These are phyloP conservation scores for Paecilomyces variotii DNA, from an alignment of 2,329 filamentous ascomycete species.

Conservation along the genomic window DNA sequence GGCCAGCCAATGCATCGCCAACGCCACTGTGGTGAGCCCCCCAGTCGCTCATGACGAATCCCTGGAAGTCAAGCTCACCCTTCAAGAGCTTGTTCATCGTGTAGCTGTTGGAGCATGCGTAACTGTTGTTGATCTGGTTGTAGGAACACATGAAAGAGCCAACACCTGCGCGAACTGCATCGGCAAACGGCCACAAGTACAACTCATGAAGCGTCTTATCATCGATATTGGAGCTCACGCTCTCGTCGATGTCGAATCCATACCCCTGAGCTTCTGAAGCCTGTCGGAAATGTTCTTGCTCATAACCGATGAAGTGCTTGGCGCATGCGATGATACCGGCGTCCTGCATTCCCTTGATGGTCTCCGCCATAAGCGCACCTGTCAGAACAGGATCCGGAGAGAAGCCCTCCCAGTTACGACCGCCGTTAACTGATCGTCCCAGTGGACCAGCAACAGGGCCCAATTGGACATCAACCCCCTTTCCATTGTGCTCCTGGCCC, in stretches of 20 bases:
- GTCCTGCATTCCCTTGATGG: conserved; percentile 71
- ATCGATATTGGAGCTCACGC: conserved; percentile 53
- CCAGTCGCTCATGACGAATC: conserved; percentile 67
- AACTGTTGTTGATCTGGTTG: conserved; percentile 62
- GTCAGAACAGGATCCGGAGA: conserved; percentile 69
- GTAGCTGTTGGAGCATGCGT: conserved; percentile 57
- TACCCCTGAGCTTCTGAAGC: conserved; percentile 49
- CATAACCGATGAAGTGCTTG: conserved; percentile 68
- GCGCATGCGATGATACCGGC: conserved; percentile 75
- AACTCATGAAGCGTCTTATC: conserved; percentile 57
- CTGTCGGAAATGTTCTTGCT: conserved; percentile 67
- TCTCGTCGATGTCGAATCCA: conserved; percentile 57
- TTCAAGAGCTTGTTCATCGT: conserved; percentile 58
- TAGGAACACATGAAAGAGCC: conserved; percentile 66
- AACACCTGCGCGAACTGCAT: conserved; percentile 57
- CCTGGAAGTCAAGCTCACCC: conserved; percentile 66
- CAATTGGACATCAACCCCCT: conserved; percentile 66
- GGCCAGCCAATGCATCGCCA: conserved; percentile 55
- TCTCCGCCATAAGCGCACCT: conserved; percentile 63
- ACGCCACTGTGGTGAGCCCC: conserved; percentile 66
- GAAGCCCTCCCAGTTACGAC: conserved; percentile 60
- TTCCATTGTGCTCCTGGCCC: conserved; percentile 65
- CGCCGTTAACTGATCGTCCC: conserved; percentile 59
- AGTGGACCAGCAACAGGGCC: conserved; percentile 71
- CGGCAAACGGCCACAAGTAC: conserved; percentile 61